Percentiles rank a stretch among this genome's conserved stretches.
These are phyloP conservation scores for Monosiga brevicollis DNA, from an alignment of 78 protist genomes.

Conservation along the genomic window DNA sequence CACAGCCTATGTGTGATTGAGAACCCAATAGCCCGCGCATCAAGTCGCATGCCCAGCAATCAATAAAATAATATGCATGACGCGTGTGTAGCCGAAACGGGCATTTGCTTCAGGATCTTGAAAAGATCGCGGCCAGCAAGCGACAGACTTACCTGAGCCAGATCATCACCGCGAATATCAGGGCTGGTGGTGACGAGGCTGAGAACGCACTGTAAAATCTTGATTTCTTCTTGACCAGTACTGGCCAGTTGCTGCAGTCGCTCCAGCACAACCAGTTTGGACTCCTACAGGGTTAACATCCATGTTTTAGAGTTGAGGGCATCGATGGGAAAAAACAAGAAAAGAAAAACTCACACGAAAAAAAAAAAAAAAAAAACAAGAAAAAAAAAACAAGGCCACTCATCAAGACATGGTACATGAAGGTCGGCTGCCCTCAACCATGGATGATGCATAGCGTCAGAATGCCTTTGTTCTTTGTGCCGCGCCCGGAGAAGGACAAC, in stretches of 20 bases:
- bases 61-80: not conserved
- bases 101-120: not conserved
- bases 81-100: constrained; percentile 15
- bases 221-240: not conserved
- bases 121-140: not conserved
- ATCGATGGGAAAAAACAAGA: too few relatives aligned
- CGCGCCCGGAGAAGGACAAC: too few relatives aligned
- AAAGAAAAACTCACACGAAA: not conserved
- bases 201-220: not conserved
- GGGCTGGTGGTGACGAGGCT: constrained; percentile 5
- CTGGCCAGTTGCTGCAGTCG: not conserved
- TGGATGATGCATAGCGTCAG: not conserved
- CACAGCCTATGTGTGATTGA: too few relatives aligned
- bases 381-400: not conserved
- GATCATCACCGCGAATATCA: not conserved
- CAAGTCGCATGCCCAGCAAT: not conserved
- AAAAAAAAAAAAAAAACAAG: too few relatives aligned
- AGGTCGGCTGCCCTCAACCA: not conserved
- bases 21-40: too few relatives aligned
- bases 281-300: too few relatives aligned
- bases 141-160: not conserved
- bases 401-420: not conserved
- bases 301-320: too few relatives aligned
- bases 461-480: too few relatives aligned
- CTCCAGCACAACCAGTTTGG: not conserved